Evolutionary conservation across 2,329 filamentous ascomycete genomes (phyloP).

Genomic region (Ophiostoma himal-ulmi): DNA sequence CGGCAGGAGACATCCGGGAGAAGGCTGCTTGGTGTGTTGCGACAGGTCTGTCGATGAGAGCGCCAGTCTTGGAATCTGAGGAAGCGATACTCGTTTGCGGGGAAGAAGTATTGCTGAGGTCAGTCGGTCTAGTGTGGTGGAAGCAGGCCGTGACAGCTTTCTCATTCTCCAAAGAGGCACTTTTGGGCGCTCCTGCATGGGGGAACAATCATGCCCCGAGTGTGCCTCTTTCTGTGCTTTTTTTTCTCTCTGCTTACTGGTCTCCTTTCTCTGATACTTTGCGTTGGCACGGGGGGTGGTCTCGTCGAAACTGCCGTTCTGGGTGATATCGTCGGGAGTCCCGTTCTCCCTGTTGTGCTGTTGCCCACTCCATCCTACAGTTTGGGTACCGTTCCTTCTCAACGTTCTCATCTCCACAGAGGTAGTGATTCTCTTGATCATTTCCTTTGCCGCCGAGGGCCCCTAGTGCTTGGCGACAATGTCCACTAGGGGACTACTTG

Average conservation of each 20-base stretch:
- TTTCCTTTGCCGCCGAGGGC: constrained; percentile 38
- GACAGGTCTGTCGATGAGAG: constrained; percentile 15
- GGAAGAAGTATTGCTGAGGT: neutral
- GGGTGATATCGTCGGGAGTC: constrained; percentile 2
- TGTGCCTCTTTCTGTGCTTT: neutral
- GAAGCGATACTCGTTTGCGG: constrained; percentile 16
- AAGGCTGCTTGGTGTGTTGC: constrained; percentile 7
- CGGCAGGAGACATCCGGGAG: constrained; percentile 22
- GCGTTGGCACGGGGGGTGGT: constrained; percentile 21
- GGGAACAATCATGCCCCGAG: neutral
- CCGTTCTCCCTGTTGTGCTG: neutral
- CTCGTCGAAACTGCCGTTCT: constrained; percentile 19
- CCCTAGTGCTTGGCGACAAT: constrained; percentile 49
- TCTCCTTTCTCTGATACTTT: neutral
- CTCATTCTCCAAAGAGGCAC: constrained; percentile 24
- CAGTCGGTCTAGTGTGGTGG: constrained; percentile 8
- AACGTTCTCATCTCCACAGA: constrained; percentile 17
- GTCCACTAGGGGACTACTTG: constrained; percentile 38
- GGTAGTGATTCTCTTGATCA: constrained; percentile 34
- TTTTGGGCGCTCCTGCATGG: neutral
- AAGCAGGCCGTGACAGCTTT: constrained; percentile 24
- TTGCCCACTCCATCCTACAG: neutral
- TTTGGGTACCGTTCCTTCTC: neutral
- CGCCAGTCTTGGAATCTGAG: constrained; percentile 16
- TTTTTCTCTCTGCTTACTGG: neutral